phyloP scores from a whole-genome alignment of 345 rosid species.

The Moringa oleifera region DNA sequence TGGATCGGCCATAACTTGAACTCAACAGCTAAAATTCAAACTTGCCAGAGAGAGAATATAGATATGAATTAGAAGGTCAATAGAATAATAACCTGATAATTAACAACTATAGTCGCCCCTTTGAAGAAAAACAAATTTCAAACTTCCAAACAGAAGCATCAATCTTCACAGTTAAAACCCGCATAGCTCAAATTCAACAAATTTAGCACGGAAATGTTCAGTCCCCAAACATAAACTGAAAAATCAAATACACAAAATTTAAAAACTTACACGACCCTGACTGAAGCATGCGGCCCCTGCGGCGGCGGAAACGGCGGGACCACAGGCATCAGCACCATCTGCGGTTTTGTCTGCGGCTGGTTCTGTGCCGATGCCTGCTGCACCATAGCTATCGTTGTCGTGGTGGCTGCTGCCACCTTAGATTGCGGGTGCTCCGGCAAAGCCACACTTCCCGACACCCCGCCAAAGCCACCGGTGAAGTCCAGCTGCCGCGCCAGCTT shows the following conservation, averaged over 20 bases:
- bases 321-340: conserved; percentile 19
- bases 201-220: neutral
- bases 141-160: neutral
- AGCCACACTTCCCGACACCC: conserved; percentile 25
- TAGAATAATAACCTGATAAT: neutral
- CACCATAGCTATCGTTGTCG: conserved; percentile 1
- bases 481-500: conserved; percentile 91
- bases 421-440: conserved; percentile 53
- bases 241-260: neutral
- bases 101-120: neutral
- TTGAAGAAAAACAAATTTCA: neutral
- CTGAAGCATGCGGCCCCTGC: conserved; percentile 35
- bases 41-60: neutral
- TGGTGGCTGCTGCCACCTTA: conserved; percentile 16
- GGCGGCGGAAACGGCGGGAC: conserved; percentile 22
- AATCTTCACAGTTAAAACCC: neutral
- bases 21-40: neutral
- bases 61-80: neutral
- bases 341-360: conserved; percentile 18
- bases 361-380: conserved; percentile 12
- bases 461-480: conserved; percentile 55
- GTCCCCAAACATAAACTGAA: neutral
- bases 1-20: neutral
- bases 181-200: neutral
- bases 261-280: conserved; percentile 56